Evolutionary conservation across 2,329 filamentous ascomycete species (phyloP), one percentile per base, ranked within the genome.

Genomic region (Pyrenochaeta sp.): DNA sequence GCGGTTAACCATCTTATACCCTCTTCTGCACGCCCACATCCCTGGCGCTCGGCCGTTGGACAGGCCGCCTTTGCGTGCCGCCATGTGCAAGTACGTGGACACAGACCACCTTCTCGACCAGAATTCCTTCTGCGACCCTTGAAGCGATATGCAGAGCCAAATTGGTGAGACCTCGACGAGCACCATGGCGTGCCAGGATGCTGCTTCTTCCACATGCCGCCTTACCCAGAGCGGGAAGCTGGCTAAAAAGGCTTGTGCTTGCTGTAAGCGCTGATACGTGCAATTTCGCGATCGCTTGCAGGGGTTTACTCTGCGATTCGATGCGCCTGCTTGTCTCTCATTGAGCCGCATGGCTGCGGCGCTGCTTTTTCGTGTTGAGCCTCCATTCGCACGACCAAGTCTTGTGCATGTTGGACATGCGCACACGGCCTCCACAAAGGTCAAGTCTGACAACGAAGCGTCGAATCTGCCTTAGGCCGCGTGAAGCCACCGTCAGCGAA

Each of bases 301-400:
- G 52, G 67, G 66, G 55, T 60, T 47, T 48, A 34, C 55, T 49
- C 46, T 53, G 62, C 59, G 62, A 65, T 65, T 54, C 63, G 59
- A 62, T 62, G 62, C 44, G 59, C 59, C 58, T 64, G 61, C 56
- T 48, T 51, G 22, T 52, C 57, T 47, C 50, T 54, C 54, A 50
- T 59, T 67, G 72, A 76, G 71, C 73, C 73, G 73, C 72, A 74
- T 68, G 52, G 58, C 53, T 60, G 64, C 65, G 62, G 64, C 56
- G 49, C 52, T 59, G 48, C 43, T 56, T 61, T 50, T 57, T 68
- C 63, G 72, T 72, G 70, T 65, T 70, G 62, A 69, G 64, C 57
- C 67, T 71, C 66, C 39, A 74, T 75, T 72, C 65, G 74, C 59
- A 61, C 65, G 54, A 45, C 40, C 24, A 36, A 19, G 36, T 47